Base-by-base conservation (phyloP, 2,329 filamentous ascomycete genomes). In the Uncinocarpus reesii region DNA sequence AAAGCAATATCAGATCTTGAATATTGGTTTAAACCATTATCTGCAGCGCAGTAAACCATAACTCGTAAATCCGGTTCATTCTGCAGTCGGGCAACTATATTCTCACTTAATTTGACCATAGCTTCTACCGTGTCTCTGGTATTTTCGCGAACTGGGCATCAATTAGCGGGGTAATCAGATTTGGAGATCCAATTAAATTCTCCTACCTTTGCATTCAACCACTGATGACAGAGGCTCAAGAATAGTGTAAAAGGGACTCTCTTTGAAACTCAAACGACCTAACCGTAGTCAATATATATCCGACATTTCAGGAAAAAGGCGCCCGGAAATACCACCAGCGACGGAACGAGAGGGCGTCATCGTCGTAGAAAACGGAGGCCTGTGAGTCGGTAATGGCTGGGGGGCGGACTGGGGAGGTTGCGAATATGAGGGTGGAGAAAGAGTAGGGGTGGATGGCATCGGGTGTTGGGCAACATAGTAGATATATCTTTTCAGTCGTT, bases 201-300 rank as follows among this genome's bases (percentile, higher is more conserved):
- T 47, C 78, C 61, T 73, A 89, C 89, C 76, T 64, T 90, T 85
- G 54, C 88, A 85, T 48, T 79, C 76, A 35, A 79, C 74, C 15
- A 82, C 70, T 6, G 74, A 69, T 4, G 85, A 79, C 4, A 95
- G 66, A 23, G 79, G 74, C 47, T 79, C 72, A 38, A 81, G 63
- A 26, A 90, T 73, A 8, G 78, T 77, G 60, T 90, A 95, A 65
- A 95, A 98, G 0, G 92, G 90, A 59, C 87, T 95, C 3, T 79
- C 65, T 59, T 86, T 90, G 69, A 84, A 84, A 42, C 65, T 67
- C 41, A 78, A 63, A 40, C 64, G 66, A 48, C 65, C 71, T 72
- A 54, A 15, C 29, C 18, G 8, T 10, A 23, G 37, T 43, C 11
- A 43, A 44, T 74, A 75, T 8, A 63, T 60, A 31, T 58, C 18